Evolutionary conservation across 140 eudicot species (phyloP).

Genomic region (Artemisia princeps): DNA sequence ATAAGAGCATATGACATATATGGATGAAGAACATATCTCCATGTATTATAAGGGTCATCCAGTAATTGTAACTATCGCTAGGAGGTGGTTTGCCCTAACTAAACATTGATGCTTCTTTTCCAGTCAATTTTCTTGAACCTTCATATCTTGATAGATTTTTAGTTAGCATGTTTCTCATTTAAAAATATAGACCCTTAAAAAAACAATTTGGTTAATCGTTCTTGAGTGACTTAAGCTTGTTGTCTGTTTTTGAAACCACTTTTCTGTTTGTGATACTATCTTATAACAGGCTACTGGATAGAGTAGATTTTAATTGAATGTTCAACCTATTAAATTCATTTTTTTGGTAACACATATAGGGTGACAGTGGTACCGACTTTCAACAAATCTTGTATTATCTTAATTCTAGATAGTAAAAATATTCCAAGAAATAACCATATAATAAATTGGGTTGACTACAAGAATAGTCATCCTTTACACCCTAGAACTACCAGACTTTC

Average conservation of each 20-base stretch:
- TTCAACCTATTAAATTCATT: background rate
- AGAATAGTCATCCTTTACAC: too few relatives aligned
- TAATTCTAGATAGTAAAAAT: too few relatives aligned
- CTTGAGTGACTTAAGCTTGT: background rate
- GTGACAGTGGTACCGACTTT: background rate
- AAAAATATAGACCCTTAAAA: background rate
- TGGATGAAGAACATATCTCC: conserved; percentile 11
- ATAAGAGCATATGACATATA: background rate
- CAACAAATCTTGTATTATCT: background rate
- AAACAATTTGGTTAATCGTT: background rate
- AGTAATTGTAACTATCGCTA: background rate
- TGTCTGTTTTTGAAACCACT: too few relatives aligned
- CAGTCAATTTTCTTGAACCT: background rate
- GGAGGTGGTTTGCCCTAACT: background rate
- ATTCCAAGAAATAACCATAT: too few relatives aligned
- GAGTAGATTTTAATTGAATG: background rate
- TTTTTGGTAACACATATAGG: background rate
- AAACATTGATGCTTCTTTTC: background rate
- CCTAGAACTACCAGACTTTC: too few relatives aligned
- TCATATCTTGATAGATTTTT: too few relatives aligned
- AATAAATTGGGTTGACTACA: too few relatives aligned
- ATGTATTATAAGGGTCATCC: conserved; percentile 3
- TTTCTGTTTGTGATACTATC: too few relatives aligned
- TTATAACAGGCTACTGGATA: too few relatives aligned
- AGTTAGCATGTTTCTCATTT: too few relatives aligned